Conservation (phyloP, 495 filamentous ascomycete genomes). For the Lentithecium fluviatile region DNA sequence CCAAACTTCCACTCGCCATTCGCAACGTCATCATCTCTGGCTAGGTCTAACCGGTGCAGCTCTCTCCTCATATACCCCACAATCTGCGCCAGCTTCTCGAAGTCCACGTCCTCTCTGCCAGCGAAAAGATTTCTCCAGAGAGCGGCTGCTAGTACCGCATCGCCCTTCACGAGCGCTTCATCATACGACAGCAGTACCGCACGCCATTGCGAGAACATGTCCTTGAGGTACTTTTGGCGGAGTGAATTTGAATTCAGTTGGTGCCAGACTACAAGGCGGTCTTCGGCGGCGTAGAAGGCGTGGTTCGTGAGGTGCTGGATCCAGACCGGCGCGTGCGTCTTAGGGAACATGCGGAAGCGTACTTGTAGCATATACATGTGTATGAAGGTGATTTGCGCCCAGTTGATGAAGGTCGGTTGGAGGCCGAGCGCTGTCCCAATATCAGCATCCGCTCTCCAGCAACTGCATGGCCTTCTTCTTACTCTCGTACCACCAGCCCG, state of each 20-base stretch:
- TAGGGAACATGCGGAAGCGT: constrained; percentile 73
- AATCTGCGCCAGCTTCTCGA: constrained; percentile 66
- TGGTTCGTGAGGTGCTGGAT: constrained; percentile 82
- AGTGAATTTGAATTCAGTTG: constrained; percentile 61
- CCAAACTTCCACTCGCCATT: constrained; percentile 26
- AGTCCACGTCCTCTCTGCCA: constrained; percentile 68
- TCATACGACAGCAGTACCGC: constrained; percentile 81
- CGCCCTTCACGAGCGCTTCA: constrained; percentile 77
- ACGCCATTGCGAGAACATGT: constrained; percentile 88
- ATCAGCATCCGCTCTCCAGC: constrained; percentile 4
- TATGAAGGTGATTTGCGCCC: constrained; percentile 93
- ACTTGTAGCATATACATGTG: constrained; percentile 93
- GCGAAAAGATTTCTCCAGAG: constrained; percentile 94
- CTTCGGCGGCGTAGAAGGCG: constrained; percentile 89
- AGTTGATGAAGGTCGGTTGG: constrained; percentile 82
- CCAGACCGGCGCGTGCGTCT: constrained; percentile 59
- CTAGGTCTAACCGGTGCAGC: constrained; percentile 41
- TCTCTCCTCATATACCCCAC: constrained; percentile 76
- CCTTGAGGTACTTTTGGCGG: constrained; percentile 84
- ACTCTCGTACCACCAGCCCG: constrained; percentile 84
- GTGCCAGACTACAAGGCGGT: constrained; percentile 76
- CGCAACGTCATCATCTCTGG: constrained; percentile 33
- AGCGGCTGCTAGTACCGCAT: constrained; percentile 81
- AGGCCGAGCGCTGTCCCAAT: constrained; percentile 54
- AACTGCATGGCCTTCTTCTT: constrained; percentile 32